Percentiles rank a stretch among this genome's conserved stretches.
These are phyloP conservation scores for Colletotrichum lentis DNA, from an alignment of 2,329 filamentous ascomycete species.

Conservation along the genomic window DNA sequence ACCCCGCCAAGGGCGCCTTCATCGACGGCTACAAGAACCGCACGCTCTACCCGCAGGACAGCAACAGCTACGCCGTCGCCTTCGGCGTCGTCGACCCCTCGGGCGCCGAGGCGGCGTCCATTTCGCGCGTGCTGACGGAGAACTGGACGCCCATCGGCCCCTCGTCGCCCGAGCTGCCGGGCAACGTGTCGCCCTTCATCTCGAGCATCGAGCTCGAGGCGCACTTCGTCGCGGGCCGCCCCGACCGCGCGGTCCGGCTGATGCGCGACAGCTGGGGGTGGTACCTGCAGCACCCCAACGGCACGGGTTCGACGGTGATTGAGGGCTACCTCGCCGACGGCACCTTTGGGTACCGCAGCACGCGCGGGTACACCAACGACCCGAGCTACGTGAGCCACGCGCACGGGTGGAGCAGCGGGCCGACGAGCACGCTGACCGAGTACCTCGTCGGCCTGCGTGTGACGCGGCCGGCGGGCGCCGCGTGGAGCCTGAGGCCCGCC, in stretches of 20 bases:
- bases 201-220: slow-evolving; percentile 67
- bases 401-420: slow-evolving; percentile 60
- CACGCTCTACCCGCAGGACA: slow-evolving; percentile 66
- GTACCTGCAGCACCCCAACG: slow-evolving; percentile 65
- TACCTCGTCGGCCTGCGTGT: slow-evolving; percentile 52
- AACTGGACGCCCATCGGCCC: slow-evolving; percentile 67
- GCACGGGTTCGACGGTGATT: slow-evolving; percentile 66
- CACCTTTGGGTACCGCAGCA: slow-evolving; percentile 63
- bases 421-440: slow-evolving; percentile 56
- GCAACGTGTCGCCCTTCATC: slow-evolving; percentile 67
- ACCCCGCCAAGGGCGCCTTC: slow-evolving; percentile 58
- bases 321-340: slow-evolving; percentile 67
- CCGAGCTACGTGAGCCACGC: slow-evolving; percentile 57
- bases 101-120: slow-evolving; percentile 47
- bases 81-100: slow-evolving; percentile 54
- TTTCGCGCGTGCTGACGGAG: slow-evolving; percentile 55
- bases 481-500: slow-evolving; percentile 34
- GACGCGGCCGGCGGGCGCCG: slow-evolving; percentile 26
- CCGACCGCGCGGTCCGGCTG: slow-evolving; percentile 62
- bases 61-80: slow-evolving; percentile 63
- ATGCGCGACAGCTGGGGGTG: slow-evolving; percentile 67
- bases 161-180: slow-evolving; percentile 63
- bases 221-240: slow-evolving; percentile 58
- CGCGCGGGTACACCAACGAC: slow-evolving; percentile 61
- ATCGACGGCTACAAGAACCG: slow-evolving; percentile 61